phyloP scores from a whole-genome alignment of 1,139 yeast genomes.

The Lodderomyces beijingensis region DNA sequence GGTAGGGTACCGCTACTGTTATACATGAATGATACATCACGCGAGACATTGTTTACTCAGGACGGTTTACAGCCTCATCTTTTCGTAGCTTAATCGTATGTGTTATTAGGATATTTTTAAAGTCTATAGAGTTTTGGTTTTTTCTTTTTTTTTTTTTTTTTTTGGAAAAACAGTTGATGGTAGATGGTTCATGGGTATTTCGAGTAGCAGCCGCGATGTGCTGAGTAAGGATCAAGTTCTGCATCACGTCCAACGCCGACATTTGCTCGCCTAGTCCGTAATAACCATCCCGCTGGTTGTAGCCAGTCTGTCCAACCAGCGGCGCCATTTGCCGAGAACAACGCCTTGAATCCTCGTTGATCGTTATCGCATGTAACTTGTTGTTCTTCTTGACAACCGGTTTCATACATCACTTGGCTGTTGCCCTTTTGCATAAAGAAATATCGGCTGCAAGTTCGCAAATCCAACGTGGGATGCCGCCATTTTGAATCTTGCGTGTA shows the following conservation, averaged over 20 bases:
- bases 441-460: slow-evolving; percentile 46
- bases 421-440: slow-evolving; percentile 52
- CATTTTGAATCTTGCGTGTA: slow-evolving; percentile 65
- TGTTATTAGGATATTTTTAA: no score
- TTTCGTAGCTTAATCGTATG: no score
- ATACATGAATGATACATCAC: no score
- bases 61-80: no score
- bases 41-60: no score
- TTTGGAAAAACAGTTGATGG: no score
- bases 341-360: slow-evolving; percentile 87
- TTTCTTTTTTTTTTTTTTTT: no score
- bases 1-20: no score
- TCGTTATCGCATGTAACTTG: slow-evolving; percentile 77
- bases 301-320: slow-evolving; percentile 60
- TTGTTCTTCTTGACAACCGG: slow-evolving; percentile 66
- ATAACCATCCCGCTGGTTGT: slow-evolving; percentile 58
- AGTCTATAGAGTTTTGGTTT: no score
- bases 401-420: slow-evolving; percentile 62
- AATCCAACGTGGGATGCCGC: slow-evolving; percentile 55
- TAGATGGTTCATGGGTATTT: no score
- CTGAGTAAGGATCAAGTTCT: slow-evolving; percentile 59
- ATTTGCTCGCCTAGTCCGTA: slow-evolving; percentile 96
- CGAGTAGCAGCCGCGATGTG: no score
- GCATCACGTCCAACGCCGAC: slow-evolving; percentile 77
- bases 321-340: slow-evolving; percentile 75